Evolutionary conservation across 768 basidiomycete genomes (phyloP).

Genomic region (Saitozyma podzolica): DNA sequence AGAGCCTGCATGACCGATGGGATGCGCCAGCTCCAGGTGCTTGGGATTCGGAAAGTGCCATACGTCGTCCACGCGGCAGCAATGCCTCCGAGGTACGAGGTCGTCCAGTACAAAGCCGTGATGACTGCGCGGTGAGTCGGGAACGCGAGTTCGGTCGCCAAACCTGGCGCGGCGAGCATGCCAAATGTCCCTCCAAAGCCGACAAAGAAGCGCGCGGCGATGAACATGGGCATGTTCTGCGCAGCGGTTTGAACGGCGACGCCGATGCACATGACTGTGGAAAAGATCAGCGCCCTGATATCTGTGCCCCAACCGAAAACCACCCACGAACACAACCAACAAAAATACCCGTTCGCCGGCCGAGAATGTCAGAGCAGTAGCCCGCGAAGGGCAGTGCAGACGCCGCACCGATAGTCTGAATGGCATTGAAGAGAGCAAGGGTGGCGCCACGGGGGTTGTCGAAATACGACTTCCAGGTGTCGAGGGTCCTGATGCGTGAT

Average conservation of each 20-base stretch:
- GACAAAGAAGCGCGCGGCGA: conserved; percentile 47
- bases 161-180: conserved; percentile 74
- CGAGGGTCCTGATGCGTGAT: conserved; percentile 12
- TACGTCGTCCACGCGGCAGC: conserved; percentile 82
- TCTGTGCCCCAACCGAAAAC: conserved; percentile 3
- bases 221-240: conserved; percentile 28
- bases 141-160: conserved; percentile 80
- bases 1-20: conserved; percentile 37
- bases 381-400: conserved; percentile 61
- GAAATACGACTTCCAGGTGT: conserved; percentile 28
- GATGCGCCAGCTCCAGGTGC: conserved; percentile 60
- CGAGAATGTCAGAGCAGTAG: conserved; percentile 58
- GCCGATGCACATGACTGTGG: conserved; percentile 16
- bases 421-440: conserved; percentile 46
- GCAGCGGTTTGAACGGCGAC: conserved; percentile 26
- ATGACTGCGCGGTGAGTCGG: conserved; percentile 75
- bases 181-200: conserved; percentile 64
- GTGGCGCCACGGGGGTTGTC: conserved; percentile 22
- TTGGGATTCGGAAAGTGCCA: conserved; percentile 59
- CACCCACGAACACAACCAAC: not conserved
- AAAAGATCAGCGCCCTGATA: not conserved
- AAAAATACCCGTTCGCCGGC: conserved; percentile 52
- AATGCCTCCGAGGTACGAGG: conserved; percentile 79
- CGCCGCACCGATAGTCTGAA: conserved; percentile 64
- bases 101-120: conserved; percentile 60